A percentile compares a stretch with the other conserved stretches of the same genome.
phyloP scores from a whole-genome alignment of 805 yeast species.

The Trichomonascus vanleenenianus region DNA sequence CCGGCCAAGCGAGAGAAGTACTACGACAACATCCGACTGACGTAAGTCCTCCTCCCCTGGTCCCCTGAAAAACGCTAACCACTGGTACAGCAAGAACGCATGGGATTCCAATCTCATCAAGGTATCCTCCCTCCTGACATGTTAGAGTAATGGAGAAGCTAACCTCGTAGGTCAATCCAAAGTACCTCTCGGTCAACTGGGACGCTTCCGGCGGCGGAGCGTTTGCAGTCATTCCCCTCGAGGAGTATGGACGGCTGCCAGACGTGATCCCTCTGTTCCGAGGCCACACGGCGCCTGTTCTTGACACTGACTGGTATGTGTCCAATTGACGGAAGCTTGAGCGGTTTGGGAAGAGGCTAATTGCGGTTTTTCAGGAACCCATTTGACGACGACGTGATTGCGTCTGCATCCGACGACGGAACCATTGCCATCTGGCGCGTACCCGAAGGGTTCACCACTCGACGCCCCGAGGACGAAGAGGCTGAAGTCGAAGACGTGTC shows the following conservation, averaged over 20 bases:
- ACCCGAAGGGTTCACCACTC: conserved; percentile 66
- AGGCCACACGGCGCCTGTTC: conserved; percentile 91
- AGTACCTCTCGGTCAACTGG: conserved; percentile 83
- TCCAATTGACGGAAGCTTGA: too few relatives aligned
- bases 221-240: conserved; percentile 83
- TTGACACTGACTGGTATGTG: conserved; percentile 74
- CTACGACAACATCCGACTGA: conserved; percentile 52
- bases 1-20: conserved; percentile 62
- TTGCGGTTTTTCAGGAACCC: conserved; percentile 44
- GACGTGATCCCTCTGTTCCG: conserved; percentile 89
- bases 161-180: conserved; percentile 79
- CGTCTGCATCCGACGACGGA: conserved; percentile 76
- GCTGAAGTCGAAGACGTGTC: conserved; percentile 59
- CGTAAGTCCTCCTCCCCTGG: too few relatives aligned
- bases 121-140: too few relatives aligned
- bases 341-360: too few relatives aligned
- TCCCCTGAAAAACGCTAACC: conserved; percentile 31
- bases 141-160: conserved; percentile 93
- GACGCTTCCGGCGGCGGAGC: conserved; percentile 97
- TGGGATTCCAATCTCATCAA: conserved; percentile 92
- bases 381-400: conserved; percentile 65
- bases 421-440: conserved; percentile 82
- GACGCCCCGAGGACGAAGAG: conserved; percentile 1
- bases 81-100: conserved; percentile 66
- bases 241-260: conserved; percentile 85